These are phyloP conservation scores for Paxillus rubicundulus DNA, from an alignment of 768 basidiomycete species.

Conservation along the genomic window DNA sequence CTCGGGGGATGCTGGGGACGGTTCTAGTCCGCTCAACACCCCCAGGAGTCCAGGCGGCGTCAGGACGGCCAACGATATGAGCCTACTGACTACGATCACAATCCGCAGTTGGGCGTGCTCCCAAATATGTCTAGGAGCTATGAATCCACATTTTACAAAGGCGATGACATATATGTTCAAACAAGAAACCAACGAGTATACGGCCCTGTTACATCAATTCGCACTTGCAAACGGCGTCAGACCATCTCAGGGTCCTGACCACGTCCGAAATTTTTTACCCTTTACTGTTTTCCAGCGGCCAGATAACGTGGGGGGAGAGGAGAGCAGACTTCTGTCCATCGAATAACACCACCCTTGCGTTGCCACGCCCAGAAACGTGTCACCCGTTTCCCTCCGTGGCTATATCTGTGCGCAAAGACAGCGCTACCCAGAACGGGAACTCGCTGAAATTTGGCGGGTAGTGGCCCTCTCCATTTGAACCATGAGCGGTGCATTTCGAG, in stretches of 20 bases:
- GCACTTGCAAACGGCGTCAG: too few species aligned
- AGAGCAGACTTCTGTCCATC: conserved; percentile 8
- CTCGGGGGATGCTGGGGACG: too few species aligned
- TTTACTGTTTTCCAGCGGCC: background rate
- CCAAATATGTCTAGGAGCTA: too few species aligned
- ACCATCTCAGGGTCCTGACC: background rate
- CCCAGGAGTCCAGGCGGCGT: too few species aligned
- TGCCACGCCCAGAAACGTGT: conserved; percentile 14
- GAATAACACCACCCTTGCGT: background rate
- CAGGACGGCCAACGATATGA: too few species aligned
- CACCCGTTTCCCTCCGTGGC: background rate
- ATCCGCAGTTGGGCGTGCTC: too few species aligned
- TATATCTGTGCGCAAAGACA: conserved; percentile 16
- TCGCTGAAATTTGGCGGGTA: conserved; percentile 5
- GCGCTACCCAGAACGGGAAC: background rate
- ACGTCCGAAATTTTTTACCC: background rate
- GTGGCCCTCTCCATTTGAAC: conserved; percentile 18
- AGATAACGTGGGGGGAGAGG: background rate
- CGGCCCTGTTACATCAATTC: too few species aligned
- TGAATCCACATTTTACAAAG: too few species aligned
- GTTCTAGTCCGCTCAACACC: too few species aligned
- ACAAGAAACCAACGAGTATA: too few species aligned
- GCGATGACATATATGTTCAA: too few species aligned
- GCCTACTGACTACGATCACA: too few species aligned
- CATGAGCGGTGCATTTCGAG: background rate